phyloP scores from a whole-genome alignment of 441 rosid species.

The Mallotus japonicus region DNA sequence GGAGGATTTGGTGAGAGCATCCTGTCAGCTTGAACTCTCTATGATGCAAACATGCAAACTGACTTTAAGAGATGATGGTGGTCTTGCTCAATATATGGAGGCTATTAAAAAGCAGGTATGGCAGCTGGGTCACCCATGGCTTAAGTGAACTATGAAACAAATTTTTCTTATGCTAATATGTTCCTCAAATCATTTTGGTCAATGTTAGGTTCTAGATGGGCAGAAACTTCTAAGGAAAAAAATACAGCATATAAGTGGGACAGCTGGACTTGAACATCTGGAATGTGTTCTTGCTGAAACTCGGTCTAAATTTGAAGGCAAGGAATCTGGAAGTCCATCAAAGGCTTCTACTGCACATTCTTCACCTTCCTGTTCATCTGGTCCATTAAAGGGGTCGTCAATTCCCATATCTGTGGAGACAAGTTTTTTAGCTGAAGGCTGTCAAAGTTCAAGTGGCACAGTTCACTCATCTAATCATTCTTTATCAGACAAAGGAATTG shows the following conservation, averaged over 20 bases:
- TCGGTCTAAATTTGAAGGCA: constrained; percentile 49
- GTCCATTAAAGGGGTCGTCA: constrained; percentile 8
- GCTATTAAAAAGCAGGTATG: constrained; percentile 45
- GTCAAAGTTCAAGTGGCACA: constrained; percentile 44
- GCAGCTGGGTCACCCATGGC: neutral
- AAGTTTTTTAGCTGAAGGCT: constrained; percentile 28
- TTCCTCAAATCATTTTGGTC: neutral
- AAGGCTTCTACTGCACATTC: constrained; percentile 39
- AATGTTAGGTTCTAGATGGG: constrained; percentile 57
- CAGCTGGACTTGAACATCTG: constrained; percentile 64
- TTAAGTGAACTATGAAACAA: neutral
- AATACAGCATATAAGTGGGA: constrained; percentile 64
- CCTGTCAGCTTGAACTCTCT: constrained; percentile 89
- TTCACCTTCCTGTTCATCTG: constrained; percentile 37
- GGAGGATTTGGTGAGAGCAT: constrained; percentile 78
- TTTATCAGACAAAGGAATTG: constrained; percentile 25
- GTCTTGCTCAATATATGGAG: constrained; percentile 62
- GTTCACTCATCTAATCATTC: constrained; percentile 44
- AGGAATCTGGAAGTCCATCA: constrained; percentile 46
- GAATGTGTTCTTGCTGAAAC: constrained; percentile 66
- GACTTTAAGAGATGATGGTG: constrained; percentile 45
- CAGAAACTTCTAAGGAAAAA: constrained; percentile 67
- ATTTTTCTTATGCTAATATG: neutral
- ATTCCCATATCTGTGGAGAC: constrained; percentile 23
- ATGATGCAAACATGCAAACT: constrained; percentile 55